Conservation (phyloP, 1,139 yeast species). For the Pichia cactophila region DNA sequence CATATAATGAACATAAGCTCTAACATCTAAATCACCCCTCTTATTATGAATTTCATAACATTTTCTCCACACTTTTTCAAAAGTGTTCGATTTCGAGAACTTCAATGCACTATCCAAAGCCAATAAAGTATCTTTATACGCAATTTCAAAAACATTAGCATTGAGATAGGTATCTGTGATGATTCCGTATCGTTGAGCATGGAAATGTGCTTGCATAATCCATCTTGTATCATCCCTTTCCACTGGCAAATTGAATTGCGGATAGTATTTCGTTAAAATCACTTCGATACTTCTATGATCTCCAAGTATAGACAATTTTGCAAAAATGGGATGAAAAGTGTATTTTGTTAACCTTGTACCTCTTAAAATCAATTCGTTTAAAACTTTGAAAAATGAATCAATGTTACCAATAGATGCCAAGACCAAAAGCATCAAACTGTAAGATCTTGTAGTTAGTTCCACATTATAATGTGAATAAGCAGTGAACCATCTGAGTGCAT, state of each 20-base stretch:
- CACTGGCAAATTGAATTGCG: constrained; percentile 26
- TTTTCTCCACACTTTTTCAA: constrained; percentile 20
- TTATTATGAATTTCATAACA: constrained; percentile 8
- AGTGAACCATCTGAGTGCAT: constrained; percentile 38
- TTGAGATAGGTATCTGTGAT: constrained; percentile 27
- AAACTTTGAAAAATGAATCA: constrained; percentile 34
- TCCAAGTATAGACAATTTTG: constrained; percentile 27
- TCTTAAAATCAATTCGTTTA: constrained; percentile 30
- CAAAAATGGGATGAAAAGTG: constrained; percentile 27
- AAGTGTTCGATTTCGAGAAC: constrained; percentile 11
- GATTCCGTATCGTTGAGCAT: constrained; percentile 18
- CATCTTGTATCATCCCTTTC: constrained; percentile 25
- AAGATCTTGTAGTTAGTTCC: constrained; percentile 32
- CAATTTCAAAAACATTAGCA: constrained; percentile 16
- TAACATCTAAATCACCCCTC: constrained; percentile 10
- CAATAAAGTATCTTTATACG: constrained; percentile 17
- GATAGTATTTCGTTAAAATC: constrained; percentile 18
- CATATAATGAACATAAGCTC: constrained; percentile 18
- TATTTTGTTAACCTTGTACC: constrained; percentile 17
- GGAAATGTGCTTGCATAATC: constrained; percentile 22
- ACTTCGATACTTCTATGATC: constrained; percentile 28
- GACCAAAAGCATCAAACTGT: constrained; percentile 35
- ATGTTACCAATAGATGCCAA: constrained; percentile 35
- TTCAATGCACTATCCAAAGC: constrained; percentile 22
- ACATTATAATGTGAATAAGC: constrained; percentile 33